phyloP scores from a whole-genome alignment of 2,329 filamentous ascomycete species.

The Xylariaceae sp. region DNA sequence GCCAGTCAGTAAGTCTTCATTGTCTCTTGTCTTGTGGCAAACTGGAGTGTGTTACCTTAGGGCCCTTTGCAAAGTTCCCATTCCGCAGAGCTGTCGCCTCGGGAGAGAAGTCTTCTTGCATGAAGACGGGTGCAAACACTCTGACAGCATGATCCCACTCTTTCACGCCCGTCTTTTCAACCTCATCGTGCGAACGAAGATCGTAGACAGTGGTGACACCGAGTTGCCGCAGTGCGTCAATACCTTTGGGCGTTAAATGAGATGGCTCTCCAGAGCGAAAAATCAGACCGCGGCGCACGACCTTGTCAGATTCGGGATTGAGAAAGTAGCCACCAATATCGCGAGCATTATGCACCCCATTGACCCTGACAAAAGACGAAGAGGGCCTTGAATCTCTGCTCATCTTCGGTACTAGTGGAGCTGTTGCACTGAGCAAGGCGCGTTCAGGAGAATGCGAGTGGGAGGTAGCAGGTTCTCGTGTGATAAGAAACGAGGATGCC shows the following conservation, averaged over 20 bases:
- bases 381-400: constrained; percentile 9
- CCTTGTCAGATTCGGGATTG: constrained; percentile 25
- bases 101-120: constrained; percentile 48
- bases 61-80: constrained; percentile 44
- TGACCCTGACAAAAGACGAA: constrained; percentile 44
- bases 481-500: no score
- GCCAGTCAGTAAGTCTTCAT: no score
- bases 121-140: constrained; percentile 55
- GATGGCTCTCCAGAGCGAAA: constrained; percentile 68
- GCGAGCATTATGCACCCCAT: constrained; percentile 62
- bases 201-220: constrained; percentile 45
- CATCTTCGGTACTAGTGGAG: no score
- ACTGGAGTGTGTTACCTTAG: no score
- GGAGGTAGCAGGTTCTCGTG: no score
- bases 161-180: constrained; percentile 44
- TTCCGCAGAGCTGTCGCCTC: constrained; percentile 51
- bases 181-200: constrained; percentile 37
- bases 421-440: no score
- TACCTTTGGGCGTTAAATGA: constrained; percentile 47
- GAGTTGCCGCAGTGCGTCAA: constrained; percentile 44
- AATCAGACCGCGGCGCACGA: constrained; percentile 48
- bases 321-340: constrained; percentile 57
- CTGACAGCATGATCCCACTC: constrained; percentile 42
- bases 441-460: no score
- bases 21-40: no score